Conservation (phyloP, 192 early-diverging fungal genomes). For the Obelidium mucronatum region DNA sequence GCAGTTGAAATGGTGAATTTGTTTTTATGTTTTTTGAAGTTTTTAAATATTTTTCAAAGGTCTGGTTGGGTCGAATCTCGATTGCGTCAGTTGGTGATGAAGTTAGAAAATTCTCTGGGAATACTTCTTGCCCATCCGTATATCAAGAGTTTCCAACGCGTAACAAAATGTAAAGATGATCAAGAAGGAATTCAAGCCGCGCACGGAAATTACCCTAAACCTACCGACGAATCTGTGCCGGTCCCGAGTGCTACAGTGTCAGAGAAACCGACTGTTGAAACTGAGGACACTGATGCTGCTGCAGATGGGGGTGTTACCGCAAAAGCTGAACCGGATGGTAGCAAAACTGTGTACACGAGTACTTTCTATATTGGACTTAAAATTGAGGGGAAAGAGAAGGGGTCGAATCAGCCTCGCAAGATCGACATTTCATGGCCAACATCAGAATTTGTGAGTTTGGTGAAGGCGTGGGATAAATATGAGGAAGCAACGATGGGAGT, state of each 20-base stretch:
- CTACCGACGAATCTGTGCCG: slow-evolving; percentile 28
- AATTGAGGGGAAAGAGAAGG: slow-evolving; percentile 62
- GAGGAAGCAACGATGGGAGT: slow-evolving; percentile 75
- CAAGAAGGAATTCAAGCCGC: slow-evolving; percentile 69
- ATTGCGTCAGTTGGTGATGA: slow-evolving; percentile 84
- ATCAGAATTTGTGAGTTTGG: slow-evolving; percentile 82
- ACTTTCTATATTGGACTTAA: slow-evolving; percentile 90
- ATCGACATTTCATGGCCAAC: slow-evolving; percentile 84
- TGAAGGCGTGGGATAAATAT: slow-evolving; percentile 83
- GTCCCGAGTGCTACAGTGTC: slow-evolving; percentile 42
- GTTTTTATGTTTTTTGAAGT: not conserved
- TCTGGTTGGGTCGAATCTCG: slow-evolving; percentile 92
- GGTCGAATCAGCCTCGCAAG: slow-evolving; percentile 44
- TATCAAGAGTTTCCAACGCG: slow-evolving; percentile 84
- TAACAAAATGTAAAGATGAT: slow-evolving; percentile 66
- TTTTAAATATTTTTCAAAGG: slow-evolving; percentile 49
- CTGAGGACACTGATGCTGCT: slow-evolving; percentile 5
- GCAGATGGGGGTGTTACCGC: not conserved
- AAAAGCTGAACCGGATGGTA: not conserved
- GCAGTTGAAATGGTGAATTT: slow-evolving; percentile 73
- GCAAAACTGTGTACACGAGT: slow-evolving; percentile 69
- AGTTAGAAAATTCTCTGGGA: slow-evolving; percentile 79
- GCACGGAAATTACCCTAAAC: slow-evolving; percentile 64
- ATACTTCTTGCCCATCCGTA: slow-evolving; percentile 87
- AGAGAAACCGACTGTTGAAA: slow-evolving; percentile 9